Base-by-base conservation (phyloP, 2,329 filamentous ascomycete genomes). In the Thielaviopsis euricoi region DNA sequence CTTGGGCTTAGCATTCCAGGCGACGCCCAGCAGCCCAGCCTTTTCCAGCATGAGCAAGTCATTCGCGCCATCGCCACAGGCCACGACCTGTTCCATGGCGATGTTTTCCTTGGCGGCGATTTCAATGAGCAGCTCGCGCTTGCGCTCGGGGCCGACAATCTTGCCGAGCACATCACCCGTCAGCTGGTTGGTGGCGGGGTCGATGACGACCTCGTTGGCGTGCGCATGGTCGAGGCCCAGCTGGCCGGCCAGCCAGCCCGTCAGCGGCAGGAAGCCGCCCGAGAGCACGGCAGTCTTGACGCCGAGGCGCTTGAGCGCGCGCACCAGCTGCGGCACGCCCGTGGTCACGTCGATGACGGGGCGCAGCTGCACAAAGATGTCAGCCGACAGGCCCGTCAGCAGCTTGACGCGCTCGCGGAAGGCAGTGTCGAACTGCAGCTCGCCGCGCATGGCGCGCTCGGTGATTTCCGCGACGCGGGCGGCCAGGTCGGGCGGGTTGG, bases 401-500 rank as follows among this genome's bases (percentile, higher is more conserved):
- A 97, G 76, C 48, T 78, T 78, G 26, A 94, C 89, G 21, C 93
- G 80, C 68, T 87, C 87, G 59, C 83, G 82, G 66, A 98, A 82
- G 0, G 87, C 90, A 0, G 81, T 80, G 56, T 90, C 83, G 64
- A 98, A 98, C 69, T 96, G 90, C 40, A 97, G 76, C 73, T 97
- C 90, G 61, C 93, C 93, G 64, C 91, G 84, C 93, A 98, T 98
- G 40, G 93, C 91, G 37, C 89, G 85, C 60, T 85, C 85, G 0
- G 93, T 98, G 64, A 98, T 97, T 65, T 85, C 82, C 10, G 89
- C 86, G 46, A 98, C 91, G 65, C 87, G 76, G 56, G 82, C 82
- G 64, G 88, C 82, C n/a, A 94, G 79, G 56, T 89, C 87, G 1
- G 79, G 71, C 67, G 78, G 73, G 70, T 86, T 73, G 53, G 72